These are phyloP conservation scores for Arxiozyma slooffiae DNA, from an alignment of 1,139 yeast genomes.

Conservation along the genomic window DNA sequence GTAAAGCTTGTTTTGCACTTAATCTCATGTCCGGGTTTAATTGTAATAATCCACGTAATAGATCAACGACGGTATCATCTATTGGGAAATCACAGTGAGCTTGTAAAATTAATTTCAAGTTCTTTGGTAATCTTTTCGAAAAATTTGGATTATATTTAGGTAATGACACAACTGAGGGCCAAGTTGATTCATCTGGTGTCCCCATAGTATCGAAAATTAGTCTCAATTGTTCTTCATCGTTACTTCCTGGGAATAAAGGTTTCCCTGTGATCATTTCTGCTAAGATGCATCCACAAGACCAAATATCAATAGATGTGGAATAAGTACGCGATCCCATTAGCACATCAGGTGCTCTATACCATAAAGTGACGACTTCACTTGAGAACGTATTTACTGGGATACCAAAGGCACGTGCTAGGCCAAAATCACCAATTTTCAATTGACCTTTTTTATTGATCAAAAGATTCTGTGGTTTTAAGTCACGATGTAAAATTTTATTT, in stretches of 20 bases:
- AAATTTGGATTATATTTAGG: conserved; percentile 80
- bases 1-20: conserved; percentile 84
- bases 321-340: conserved; percentile 89
- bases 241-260: conserved; percentile 91
- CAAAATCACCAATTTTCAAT: conserved; percentile 92
- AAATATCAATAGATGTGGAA: conserved; percentile 91
- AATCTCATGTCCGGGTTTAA: conserved; percentile 88
- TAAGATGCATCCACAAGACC: conserved; percentile 97
- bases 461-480: conserved; percentile 88
- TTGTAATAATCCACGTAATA: conserved; percentile 68
- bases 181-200: conserved; percentile 86
- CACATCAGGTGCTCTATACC: conserved; percentile 99
- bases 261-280: conserved; percentile 99
- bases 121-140: conserved; percentile 85
- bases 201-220: conserved; percentile 91
- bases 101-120: conserved; percentile 57
- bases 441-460: conserved; percentile 83
- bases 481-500: conserved; percentile 88
- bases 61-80: conserved; percentile 72
- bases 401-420: conserved; percentile 95
- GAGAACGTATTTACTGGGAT: conserved; percentile 96
- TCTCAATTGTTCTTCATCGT: conserved; percentile 87
- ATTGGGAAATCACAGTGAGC: conserved; percentile 45
- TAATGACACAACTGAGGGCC: conserved; percentile 86
- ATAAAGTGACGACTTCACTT: conserved; percentile 91